phyloP scores from a whole-genome alignment of 805 yeast genomes.

The Saturnispora serradocipensis region DNA sequence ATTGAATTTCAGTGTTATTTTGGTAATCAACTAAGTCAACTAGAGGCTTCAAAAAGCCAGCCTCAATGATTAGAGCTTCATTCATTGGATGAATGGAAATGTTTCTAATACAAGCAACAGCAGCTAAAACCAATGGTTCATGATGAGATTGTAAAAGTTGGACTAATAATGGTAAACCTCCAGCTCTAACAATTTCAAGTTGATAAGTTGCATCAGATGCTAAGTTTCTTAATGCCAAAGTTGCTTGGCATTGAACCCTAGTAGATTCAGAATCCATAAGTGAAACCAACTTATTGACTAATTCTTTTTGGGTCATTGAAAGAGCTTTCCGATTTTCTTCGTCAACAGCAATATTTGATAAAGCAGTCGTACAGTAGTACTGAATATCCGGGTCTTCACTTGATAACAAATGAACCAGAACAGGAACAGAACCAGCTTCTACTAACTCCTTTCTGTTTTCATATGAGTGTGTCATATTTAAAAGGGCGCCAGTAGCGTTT shows the following conservation, averaged over 20 bases:
- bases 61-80: conserved; percentile 91
- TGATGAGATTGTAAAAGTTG: conserved; percentile 80
- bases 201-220: conserved; percentile 96
- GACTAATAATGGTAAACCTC: conserved; percentile 92
- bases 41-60: conserved; percentile 89
- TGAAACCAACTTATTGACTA: conserved; percentile 78
- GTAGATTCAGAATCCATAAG: conserved; percentile 92
- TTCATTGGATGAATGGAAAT: conserved; percentile 94
- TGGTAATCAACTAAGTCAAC: conserved; percentile 75
- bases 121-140: conserved; percentile 87
- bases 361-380: conserved; percentile 95
- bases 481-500: conserved; percentile 95
- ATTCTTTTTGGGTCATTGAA: conserved; percentile 85
- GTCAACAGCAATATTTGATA: conserved; percentile 95
- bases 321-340: conserved; percentile 81
- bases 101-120: conserved; percentile 97
- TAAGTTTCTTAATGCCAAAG: conserved; percentile 87
- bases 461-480: conserved; percentile 96
- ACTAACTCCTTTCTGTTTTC: conserved; percentile 95
- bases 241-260: conserved; percentile 97
- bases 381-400: conserved; percentile 94
- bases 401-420: conserved; percentile 75
- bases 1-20: conserved; percentile 92
- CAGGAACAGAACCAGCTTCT: conserved; percentile 97
- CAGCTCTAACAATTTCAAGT: conserved; percentile 89